Evolutionary conservation across 192 early-diverging fungal genomes (phyloP).

Genomic region (Gaertneriomyces sp.): DNA sequence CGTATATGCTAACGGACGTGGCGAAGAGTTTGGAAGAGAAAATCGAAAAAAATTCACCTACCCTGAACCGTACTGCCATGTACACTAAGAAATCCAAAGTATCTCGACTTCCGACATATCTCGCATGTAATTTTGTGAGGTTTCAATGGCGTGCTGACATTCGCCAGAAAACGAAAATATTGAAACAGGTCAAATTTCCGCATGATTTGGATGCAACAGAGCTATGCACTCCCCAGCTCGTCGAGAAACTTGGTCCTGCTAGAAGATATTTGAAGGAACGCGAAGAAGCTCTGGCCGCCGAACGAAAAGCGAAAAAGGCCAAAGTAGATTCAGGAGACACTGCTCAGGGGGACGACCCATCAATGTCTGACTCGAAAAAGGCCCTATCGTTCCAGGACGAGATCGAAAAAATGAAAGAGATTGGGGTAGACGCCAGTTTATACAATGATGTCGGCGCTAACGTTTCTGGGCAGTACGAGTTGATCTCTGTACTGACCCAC

Average conservation of each 20-base stretch:
- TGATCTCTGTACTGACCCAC: slow-evolving; percentile 92
- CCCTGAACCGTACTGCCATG: slow-evolving; percentile 71
- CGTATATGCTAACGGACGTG: slow-evolving; percentile 75
- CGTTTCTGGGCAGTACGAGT: slow-evolving; percentile 85
- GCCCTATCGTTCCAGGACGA: neutral
- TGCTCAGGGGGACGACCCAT: slow-evolving; percentile 14
- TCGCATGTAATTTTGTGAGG: slow-evolving; percentile 87
- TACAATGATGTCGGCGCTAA: slow-evolving; percentile 79
- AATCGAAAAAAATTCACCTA: slow-evolving; percentile 85
- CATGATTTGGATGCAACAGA: slow-evolving; percentile 84
- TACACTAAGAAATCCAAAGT: slow-evolving; percentile 76
- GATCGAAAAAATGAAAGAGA: slow-evolving; percentile 42
- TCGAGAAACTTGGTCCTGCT: slow-evolving; percentile 61
- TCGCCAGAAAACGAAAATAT: slow-evolving; percentile 82
- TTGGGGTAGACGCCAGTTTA: slow-evolving; percentile 65
- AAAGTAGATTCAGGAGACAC: slow-evolving; percentile 18
- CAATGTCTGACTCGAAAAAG: neutral
- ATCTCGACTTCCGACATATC: slow-evolving; percentile 79
- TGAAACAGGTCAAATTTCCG: slow-evolving; percentile 92
- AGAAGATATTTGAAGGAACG: slow-evolving; percentile 60
- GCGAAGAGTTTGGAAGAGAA: slow-evolving; percentile 67
- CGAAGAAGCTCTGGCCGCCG: slow-evolving; percentile 60
- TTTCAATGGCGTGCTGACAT: slow-evolving; percentile 92
- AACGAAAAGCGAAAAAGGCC: slow-evolving; percentile 36
- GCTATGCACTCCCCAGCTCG: slow-evolving; percentile 80